These are phyloP conservation scores for Xylariaceae sp. DNA, from an alignment of 2,329 filamentous ascomycete genomes.

Conservation along the genomic window DNA sequence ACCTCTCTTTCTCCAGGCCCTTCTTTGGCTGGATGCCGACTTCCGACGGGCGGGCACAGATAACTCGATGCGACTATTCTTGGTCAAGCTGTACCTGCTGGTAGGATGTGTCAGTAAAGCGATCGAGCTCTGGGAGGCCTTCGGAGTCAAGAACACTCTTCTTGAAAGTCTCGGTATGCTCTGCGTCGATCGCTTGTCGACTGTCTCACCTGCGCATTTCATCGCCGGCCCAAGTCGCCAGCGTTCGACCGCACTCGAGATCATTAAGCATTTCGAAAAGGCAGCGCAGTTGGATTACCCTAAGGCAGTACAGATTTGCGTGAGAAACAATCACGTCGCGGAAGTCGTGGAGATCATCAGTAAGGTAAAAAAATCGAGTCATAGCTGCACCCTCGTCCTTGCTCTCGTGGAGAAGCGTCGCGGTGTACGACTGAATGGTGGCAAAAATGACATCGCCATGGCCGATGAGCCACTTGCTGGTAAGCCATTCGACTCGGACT, in stretches of 20 bases:
- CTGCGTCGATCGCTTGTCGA: slow-evolving; percentile 53
- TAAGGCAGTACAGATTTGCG: slow-evolving; percentile 44
- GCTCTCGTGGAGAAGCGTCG: slow-evolving; percentile 49
- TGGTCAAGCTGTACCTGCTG: slow-evolving; percentile 49
- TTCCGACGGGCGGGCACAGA: too few relatives aligned
- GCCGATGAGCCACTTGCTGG: slow-evolving; percentile 44
- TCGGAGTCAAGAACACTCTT: slow-evolving; percentile 55
- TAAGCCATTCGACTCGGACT: slow-evolving; percentile 33
- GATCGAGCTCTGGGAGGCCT: slow-evolving; percentile 44
- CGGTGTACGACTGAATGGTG: slow-evolving; percentile 41
- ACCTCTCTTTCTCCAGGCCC: too few relatives aligned
- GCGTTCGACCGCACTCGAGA: slow-evolving; percentile 35
- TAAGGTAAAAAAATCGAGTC: slow-evolving; percentile 41
- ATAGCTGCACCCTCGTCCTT: slow-evolving; percentile 51
- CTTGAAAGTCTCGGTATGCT: slow-evolving; percentile 53
- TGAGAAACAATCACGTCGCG: slow-evolving; percentile 47
- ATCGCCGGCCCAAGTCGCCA: slow-evolving; percentile 15
- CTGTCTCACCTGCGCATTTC: slow-evolving; percentile 44
- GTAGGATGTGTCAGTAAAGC: slow-evolving; percentile 48
- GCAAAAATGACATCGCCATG: slow-evolving; percentile 36
- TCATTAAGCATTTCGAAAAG: slow-evolving; percentile 42
- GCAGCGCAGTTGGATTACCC: slow-evolving; percentile 38
- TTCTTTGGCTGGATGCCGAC: too few relatives aligned
- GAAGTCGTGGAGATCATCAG: slow-evolving; percentile 46
- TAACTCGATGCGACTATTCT: slow-evolving; percentile 45